A percentile compares a stretch with the other conserved stretches of the same genome.
Evolutionary conservation across 441 rosid species (phyloP).

Genomic region (Melastoma candidum): DNA sequence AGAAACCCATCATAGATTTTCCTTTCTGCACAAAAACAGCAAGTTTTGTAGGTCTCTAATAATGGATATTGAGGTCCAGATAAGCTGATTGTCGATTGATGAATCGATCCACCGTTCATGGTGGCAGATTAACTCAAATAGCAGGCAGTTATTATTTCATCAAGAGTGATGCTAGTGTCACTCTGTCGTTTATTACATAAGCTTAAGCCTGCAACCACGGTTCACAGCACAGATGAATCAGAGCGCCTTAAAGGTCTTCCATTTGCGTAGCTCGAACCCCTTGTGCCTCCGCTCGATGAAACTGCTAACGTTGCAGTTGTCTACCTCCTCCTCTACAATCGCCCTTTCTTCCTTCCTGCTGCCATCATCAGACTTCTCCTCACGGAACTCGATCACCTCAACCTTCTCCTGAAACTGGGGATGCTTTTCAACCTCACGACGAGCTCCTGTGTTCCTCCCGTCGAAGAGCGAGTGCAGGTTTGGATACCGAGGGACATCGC

Average conservation of each 20-base stretch:
- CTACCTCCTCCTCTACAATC: constrained; percentile 13
- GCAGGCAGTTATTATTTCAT: too few species aligned
- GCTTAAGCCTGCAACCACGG: too few species aligned
- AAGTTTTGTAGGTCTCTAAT: too few species aligned
- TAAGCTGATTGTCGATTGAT: too few species aligned
- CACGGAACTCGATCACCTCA: constrained; percentile 19
- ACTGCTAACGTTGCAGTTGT: constrained; percentile 22
- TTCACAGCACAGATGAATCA: background rate
- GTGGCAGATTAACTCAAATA: too few species aligned
- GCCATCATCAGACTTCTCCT: constrained; percentile 5
- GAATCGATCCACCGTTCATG: too few species aligned
- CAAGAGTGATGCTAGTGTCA: too few species aligned
- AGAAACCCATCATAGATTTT: too few species aligned
- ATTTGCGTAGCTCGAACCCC: constrained; percentile 36
- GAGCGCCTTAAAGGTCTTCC: constrained; percentile 36
- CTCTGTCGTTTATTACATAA: too few species aligned
- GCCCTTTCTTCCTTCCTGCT: background rate
- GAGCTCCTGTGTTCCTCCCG: constrained; percentile 3
- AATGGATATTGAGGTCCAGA: too few species aligned
- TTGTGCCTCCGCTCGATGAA: constrained; percentile 30
- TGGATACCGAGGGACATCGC: constrained; percentile 31
- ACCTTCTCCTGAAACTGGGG: constrained; percentile 29
- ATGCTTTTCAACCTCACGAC: too few species aligned
- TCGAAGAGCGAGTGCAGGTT: constrained; percentile 24
- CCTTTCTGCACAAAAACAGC: too few species aligned